These are phyloP conservation scores for Phytophthora pisi DNA, from an alignment of 352 stramenopile genomes.

Conservation along the genomic window DNA sequence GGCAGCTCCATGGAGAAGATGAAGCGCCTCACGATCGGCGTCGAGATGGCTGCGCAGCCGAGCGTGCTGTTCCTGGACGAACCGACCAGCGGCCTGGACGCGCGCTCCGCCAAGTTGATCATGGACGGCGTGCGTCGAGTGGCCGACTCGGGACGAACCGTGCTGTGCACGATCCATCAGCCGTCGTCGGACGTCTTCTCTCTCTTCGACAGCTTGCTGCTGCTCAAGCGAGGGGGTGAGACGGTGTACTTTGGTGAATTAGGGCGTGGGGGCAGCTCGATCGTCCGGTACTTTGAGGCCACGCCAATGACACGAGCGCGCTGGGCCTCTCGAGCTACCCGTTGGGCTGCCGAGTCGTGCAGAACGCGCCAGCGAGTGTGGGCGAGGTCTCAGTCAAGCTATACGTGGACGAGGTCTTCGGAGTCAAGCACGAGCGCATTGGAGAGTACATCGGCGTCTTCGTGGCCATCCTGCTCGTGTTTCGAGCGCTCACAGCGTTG, in stretches of 20 bases:
- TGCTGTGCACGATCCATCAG: slow-evolving; percentile 8
- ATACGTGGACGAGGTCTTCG: slow-evolving; percentile 35
- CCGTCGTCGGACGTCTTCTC: slow-evolving; percentile 3
- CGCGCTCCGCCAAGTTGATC: slow-evolving; percentile 2
- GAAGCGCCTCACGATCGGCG: slow-evolving; percentile 10
- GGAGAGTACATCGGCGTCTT: slow-evolving; percentile 29
- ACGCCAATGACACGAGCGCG: background rate
- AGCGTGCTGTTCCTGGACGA: slow-evolving; percentile 7
- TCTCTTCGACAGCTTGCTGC: slow-evolving; percentile 7
- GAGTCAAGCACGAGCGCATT: slow-evolving; percentile 42
- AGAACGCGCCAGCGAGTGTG: slow-evolving; percentile 23
- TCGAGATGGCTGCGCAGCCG: slow-evolving; percentile 7
- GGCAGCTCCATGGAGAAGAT: no score
- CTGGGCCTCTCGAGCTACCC: slow-evolving; percentile 12
- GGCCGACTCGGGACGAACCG: slow-evolving; percentile 3
- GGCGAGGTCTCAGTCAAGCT: slow-evolving; percentile 27
- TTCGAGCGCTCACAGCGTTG: slow-evolving; percentile 33
- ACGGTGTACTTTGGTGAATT: slow-evolving; percentile 8
- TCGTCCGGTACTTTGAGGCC: slow-evolving; percentile 1
- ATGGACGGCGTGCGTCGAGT: slow-evolving; percentile 5
- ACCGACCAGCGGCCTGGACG: slow-evolving; percentile 2
- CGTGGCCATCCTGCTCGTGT: slow-evolving; percentile 33
- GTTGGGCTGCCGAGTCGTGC: slow-evolving; percentile 31
- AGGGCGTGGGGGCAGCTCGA: background rate
- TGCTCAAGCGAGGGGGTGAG: background rate